A percentile compares a stretch with the other conserved stretches of the same genome.
Conservation (phyloP, 495 filamentous ascomycete genomes). For the Penicillium cosmopolitanum region DNA sequence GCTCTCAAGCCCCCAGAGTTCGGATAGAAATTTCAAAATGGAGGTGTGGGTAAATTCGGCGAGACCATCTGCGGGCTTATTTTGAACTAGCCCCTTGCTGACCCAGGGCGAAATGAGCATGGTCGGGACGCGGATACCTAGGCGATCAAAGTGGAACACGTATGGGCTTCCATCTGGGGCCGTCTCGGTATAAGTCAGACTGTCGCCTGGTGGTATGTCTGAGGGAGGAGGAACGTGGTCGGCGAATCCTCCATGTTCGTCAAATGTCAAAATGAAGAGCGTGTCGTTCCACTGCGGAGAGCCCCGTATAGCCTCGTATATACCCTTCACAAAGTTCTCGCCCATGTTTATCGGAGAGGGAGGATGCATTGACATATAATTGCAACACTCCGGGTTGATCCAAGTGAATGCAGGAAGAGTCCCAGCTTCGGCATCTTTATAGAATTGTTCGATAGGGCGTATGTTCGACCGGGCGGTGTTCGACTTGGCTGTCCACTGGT, state of each 20-base stretch:
- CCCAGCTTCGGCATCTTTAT: constrained; percentile 42
- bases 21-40: constrained; percentile 45
- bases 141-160: constrained; percentile 53
- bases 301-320: constrained; percentile 53
- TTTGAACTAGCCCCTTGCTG: constrained; percentile 45
- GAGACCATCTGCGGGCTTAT: constrained; percentile 30
- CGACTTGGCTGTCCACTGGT: constrained; percentile 45
- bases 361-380: constrained; percentile 53
- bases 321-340: constrained; percentile 52
- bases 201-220: constrained; percentile 46
- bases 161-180: constrained; percentile 44
- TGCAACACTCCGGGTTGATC: constrained; percentile 59
- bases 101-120: constrained; percentile 56
- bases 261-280: constrained; percentile 53
- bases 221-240: constrained; percentile 53
- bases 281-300: constrained; percentile 55
- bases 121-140: constrained; percentile 55
- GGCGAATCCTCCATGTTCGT: constrained; percentile 55
- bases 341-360: constrained; percentile 50
- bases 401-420: constrained; percentile 51
- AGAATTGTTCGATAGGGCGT: constrained; percentile 40
- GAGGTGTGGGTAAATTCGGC: constrained; percentile 51
- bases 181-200: constrained; percentile 45
- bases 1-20: constrained; percentile 49
- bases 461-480: constrained; percentile 36